Evolutionary conservation across 2,329 filamentous ascomycete genomes (phyloP), one percentile per base, ranked within the genome.

Genomic region (Orbilia quercus): DNA sequence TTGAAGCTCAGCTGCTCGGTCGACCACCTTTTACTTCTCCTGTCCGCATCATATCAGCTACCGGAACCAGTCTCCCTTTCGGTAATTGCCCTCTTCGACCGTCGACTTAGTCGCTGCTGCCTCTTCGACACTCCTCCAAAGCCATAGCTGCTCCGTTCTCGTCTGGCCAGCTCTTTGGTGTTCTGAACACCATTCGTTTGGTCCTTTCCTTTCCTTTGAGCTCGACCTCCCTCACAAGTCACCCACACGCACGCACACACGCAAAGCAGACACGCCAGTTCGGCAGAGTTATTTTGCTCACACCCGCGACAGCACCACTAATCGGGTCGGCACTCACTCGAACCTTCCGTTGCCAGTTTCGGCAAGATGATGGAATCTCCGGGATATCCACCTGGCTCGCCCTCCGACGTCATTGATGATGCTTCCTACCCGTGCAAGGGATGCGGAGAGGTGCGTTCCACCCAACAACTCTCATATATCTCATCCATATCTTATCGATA

Each of bases 381-480:
- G 50, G 76, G 75, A 48, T 76, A 76, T 54, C 69, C 75, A 28
- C 76, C 76, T 66, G 76, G 74, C 38, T 77, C 76, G 62, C 76
- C 76, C 47, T 64, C 75, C 45, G 75, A 76, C 20, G 91, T 96
- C 73, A 85, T 86, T 75, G 92, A 96, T 78, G 92, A 96, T 80
- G 85, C 90, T 72, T 83, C 85, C 76, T 96, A 91, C 79, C 91
- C 91, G 74, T 96, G 92, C 84, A 96, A 96, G 84, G 92, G 91
- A 71, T 96, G 92, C 82, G 92, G 92, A 83, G 91, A 96, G 85
- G 91, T 96, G 74, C 23, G 70, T 74, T 50, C 11, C 25, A 40
- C 14, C 44, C 23, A 22, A 7, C 9, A 28, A 22, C 14, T 34
- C 51, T 25, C 9, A 28, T 31, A 40, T 54, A 7, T 23, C 18